Conservation (phyloP, 441 rosid species). For the Cnidoscolus chayamansa region DNA sequence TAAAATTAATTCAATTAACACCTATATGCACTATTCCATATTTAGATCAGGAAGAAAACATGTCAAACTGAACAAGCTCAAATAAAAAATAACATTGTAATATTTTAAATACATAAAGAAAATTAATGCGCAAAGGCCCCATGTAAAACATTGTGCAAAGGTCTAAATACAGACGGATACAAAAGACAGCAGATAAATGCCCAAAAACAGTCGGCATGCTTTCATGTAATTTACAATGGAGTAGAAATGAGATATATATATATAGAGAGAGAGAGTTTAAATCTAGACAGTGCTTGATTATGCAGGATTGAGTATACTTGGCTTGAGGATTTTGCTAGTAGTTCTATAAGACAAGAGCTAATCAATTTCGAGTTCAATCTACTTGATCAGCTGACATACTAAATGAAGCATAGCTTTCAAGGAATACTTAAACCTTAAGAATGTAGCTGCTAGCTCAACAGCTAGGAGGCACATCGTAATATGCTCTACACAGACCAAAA, state of each 20-base stretch:
- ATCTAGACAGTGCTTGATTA: neutral
- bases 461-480: neutral
- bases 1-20: neutral
- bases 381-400: neutral
- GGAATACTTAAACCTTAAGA: neutral
- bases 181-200: neutral
- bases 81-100: neutral
- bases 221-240: neutral
- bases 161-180: neutral
- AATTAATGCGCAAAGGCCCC: neutral
- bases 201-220: neutral
- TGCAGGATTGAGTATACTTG: neutral
- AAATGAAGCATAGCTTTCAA: neutral
- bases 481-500: neutral
- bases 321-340: neutral
- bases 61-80: neutral
- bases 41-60: slow-evolving; percentile 12
- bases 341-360: no score
- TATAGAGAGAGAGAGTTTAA: neutral
- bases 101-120: neutral
- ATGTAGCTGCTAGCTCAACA: slow-evolving; percentile 1
- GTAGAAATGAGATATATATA: neutral
- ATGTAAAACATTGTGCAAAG: neutral
- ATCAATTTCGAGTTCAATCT: neutral
- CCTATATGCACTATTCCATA: neutral